Evolutionary conservation across 1,139 yeast species (phyloP).

Genomic region (Yamadazyma kanchanaburiensis): DNA sequence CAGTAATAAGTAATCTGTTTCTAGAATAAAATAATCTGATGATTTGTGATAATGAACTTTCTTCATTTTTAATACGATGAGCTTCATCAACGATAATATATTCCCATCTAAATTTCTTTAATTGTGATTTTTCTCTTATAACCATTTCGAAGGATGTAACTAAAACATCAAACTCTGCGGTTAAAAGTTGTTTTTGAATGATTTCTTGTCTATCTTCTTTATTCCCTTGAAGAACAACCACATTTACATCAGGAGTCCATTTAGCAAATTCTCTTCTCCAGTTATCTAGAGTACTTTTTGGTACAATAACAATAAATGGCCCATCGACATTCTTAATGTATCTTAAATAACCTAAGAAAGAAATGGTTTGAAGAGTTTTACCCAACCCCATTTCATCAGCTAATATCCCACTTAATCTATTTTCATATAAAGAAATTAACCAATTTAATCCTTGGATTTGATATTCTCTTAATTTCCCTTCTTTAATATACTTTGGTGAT

Average conservation of each 20-base stretch:
- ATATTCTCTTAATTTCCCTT: constrained; percentile 74
- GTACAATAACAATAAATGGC: constrained; percentile 89
- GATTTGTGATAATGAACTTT: constrained; percentile 83
- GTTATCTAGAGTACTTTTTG: constrained; percentile 91
- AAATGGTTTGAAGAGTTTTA: constrained; percentile 45
- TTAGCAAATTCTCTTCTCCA: constrained; percentile 92
- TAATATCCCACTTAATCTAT: constrained; percentile 41
- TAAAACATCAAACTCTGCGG: constrained; percentile 82
- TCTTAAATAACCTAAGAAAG: constrained; percentile 80
- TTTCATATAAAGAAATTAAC: constrained; percentile 44
- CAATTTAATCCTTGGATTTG: constrained; percentile 54
- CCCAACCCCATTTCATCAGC: constrained; percentile 54
- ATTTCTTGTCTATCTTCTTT: constrained; percentile 70
- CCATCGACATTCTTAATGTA: constrained; percentile 78
- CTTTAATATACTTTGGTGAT: constrained; percentile 64
- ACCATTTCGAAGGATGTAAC: constrained; percentile 93
- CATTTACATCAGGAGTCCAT: constrained; percentile 97
- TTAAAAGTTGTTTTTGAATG: constrained; percentile 55
- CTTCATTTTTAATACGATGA: constrained; percentile 93
- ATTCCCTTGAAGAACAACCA: constrained; percentile 80
- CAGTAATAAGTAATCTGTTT: constrained; percentile 84
- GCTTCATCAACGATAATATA: constrained; percentile 95
- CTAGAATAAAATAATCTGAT: constrained; percentile 82
- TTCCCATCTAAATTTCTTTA: constrained; percentile 88
- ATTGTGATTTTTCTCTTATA: constrained; percentile 75